A percentile compares a stretch with the other conserved stretches of the same genome.
Conservation (phyloP, 2,329 filamentous ascomycete species). For the Mycogone perniciosa region DNA sequence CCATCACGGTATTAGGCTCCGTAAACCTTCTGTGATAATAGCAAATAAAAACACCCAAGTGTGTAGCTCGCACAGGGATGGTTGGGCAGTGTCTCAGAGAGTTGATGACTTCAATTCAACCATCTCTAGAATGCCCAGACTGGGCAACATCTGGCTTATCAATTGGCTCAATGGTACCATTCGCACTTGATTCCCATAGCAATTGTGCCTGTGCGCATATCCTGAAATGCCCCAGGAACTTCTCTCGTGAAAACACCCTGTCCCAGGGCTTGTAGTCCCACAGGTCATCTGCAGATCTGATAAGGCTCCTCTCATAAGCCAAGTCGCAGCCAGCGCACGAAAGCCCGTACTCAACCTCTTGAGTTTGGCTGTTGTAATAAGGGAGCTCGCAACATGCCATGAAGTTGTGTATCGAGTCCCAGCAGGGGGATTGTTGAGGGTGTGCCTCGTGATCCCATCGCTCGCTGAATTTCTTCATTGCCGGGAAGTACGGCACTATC, state of each 20-base stretch:
- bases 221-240: conserved; percentile 7
- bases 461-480: conserved; percentile 6
- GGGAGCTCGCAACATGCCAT: conserved; percentile 10
- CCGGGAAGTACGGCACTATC: conserved; percentile 6
- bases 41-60: too few relatives aligned
- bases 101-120: too few relatives aligned
- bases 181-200: conserved; percentile 4
- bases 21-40: too few relatives aligned
- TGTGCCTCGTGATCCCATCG: conserved; percentile 1
- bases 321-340: conserved; percentile 6
- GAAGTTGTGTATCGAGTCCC: conserved; percentile 7
- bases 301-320: background rate
- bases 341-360: background rate
- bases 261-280: conserved; percentile 1
- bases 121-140: background rate
- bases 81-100: too few relatives aligned
- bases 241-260: conserved; percentile 4
- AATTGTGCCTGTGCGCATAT: conserved; percentile 3
- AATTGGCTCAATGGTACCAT: conserved; percentile 1
- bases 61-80: too few relatives aligned
- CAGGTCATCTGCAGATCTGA: background rate
- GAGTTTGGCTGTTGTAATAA: conserved; percentile 2
- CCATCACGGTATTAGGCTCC: too few relatives aligned
- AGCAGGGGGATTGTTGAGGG: conserved; percentile 2
- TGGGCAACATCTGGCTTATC: background rate